Percentiles rank a stretch among this genome's conserved stretches.
These are phyloP conservation scores for Psilocybe subaeruginosa DNA, from an alignment of 768 basidiomycete species.

Conservation along the genomic window DNA sequence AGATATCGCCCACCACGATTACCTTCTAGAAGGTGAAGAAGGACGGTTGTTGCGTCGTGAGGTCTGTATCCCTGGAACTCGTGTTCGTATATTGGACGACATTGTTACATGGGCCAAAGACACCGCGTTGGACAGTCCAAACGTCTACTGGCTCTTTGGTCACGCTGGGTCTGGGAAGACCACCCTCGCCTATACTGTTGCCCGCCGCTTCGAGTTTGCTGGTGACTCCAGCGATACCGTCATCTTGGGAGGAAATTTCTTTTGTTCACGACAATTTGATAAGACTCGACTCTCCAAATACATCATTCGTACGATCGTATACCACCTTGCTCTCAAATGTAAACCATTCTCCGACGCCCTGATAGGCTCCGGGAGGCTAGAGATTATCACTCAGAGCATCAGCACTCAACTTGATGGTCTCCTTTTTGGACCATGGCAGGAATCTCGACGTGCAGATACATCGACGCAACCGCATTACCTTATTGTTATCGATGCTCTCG, in stretches of 20 bases:
- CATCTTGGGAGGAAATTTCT: constrained; percentile 28
- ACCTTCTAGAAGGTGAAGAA: constrained; percentile 11
- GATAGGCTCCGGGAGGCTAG: constrained; percentile 4
- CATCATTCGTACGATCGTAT: constrained; percentile 28
- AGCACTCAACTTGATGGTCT: constrained; percentile 15
- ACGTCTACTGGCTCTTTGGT: constrained; percentile 22
- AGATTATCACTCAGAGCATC: constrained; percentile 7
- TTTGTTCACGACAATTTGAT: constrained; percentile 29
- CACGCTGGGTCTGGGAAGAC: constrained; percentile 26
- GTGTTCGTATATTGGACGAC: constrained; percentile 22
- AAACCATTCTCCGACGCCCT: constrained; percentile 23
- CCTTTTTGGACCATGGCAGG: constrained; percentile 18
- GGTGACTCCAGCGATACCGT: constrained; percentile 9
- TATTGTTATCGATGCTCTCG: constrained; percentile 27
- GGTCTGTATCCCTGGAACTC: constrained; percentile 28
- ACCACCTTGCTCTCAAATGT: constrained; percentile 25
- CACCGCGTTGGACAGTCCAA: constrained; percentile 14
- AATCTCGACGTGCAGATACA: constrained; percentile 2
- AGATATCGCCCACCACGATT: constrained; percentile 14
- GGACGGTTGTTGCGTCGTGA: constrained; percentile 11
- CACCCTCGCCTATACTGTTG: constrained; percentile 30
- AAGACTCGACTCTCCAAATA: constrained; percentile 16
- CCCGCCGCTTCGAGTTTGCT: constrained; percentile 14
- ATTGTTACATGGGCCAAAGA: constrained; percentile 28
- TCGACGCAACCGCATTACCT: constrained; percentile 13